These are phyloP conservation scores for Ogataea populi-albae DNA, from an alignment of 805 yeast species.

Conservation along the genomic window DNA sequence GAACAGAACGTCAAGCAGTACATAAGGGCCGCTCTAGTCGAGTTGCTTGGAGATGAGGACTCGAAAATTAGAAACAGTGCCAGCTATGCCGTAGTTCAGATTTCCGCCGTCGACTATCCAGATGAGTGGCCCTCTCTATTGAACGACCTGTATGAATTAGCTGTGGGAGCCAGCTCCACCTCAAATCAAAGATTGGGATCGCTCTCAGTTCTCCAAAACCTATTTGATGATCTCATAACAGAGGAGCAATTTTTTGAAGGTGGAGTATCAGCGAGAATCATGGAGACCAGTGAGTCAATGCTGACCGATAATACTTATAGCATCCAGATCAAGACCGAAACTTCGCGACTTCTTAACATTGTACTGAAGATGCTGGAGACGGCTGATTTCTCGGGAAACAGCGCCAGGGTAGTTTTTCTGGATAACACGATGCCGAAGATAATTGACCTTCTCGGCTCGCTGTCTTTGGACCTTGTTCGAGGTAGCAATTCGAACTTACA, in stretches of 20 bases:
- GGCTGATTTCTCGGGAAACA: slow-evolving; percentile 43
- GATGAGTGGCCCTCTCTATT: slow-evolving; percentile 90
- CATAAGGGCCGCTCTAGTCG: slow-evolving; percentile 51
- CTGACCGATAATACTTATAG: slow-evolving; percentile 26
- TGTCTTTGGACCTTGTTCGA: slow-evolving; percentile 10
- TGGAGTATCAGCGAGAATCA: slow-evolving; percentile 57
- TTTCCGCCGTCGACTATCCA: slow-evolving; percentile 87
- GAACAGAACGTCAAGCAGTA: slow-evolving; percentile 46
- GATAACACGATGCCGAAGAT: slow-evolving; percentile 27
- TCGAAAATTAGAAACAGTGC: slow-evolving; percentile 64
- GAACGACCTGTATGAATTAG: slow-evolving; percentile 40
- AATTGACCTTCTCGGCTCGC: slow-evolving; percentile 21
- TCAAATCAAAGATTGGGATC: slow-evolving; percentile 48
- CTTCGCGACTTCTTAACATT: slow-evolving; percentile 50
- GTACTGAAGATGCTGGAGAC: slow-evolving; percentile 52
- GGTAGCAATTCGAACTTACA: slow-evolving; percentile 1
- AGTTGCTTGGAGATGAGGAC: slow-evolving; percentile 44
- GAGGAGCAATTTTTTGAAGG: slow-evolving; percentile 84
- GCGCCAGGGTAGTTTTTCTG: slow-evolving; percentile 37
- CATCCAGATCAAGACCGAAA: slow-evolving; percentile 43
- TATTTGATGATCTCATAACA: slow-evolving; percentile 81
- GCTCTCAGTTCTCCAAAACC: slow-evolving; percentile 61
- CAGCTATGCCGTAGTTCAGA: slow-evolving; percentile 75
- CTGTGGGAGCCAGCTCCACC: slow-evolving; percentile 30
- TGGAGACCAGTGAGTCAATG: slow-evolving; percentile 47